Conservation (phyloP, 306 rosid genomes). For the Fragaria vesca region DNA sequence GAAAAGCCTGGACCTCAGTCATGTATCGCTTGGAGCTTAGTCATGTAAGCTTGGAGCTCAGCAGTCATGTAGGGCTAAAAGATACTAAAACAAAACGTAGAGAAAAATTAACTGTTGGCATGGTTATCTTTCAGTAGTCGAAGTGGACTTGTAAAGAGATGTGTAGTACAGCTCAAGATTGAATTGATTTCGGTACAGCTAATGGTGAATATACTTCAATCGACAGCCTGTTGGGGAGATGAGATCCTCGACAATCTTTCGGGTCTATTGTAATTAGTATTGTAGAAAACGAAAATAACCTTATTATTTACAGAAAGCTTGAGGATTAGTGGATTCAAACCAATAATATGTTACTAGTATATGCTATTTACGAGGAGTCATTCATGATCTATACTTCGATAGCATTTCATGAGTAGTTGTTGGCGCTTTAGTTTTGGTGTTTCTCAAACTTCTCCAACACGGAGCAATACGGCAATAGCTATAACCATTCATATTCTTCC, state of each 20-base stretch:
- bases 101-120: not conserved
- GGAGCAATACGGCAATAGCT: not conserved
- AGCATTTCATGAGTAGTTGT: not conserved
- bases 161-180: slow-evolving; percentile 6
- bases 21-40: not conserved
- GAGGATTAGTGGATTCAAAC: too few relatives aligned
- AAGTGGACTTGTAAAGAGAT: slow-evolving; percentile 15
- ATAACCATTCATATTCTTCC: not conserved
- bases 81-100: not conserved
- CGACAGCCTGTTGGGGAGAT: slow-evolving; percentile 16
- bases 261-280: slow-evolving; percentile 9
- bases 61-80: not conserved
- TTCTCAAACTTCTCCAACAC: not conserved
- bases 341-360: not conserved
- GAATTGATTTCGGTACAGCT: not conserved
- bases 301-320: slow-evolving; percentile 11
- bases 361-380: not conserved
- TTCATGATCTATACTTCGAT: too few relatives aligned
- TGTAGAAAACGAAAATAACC: slow-evolving; percentile 13
- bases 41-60: not conserved
- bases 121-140: slow-evolving; percentile 12
- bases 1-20: not conserved
- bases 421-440: not conserved
- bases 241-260: slow-evolving; percentile 5
- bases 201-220: slow-evolving; percentile 9